These are phyloP conservation scores for Hymenoscyphus albidus DNA, from an alignment of 2,329 filamentous ascomycete species.

Conservation along the genomic window DNA sequence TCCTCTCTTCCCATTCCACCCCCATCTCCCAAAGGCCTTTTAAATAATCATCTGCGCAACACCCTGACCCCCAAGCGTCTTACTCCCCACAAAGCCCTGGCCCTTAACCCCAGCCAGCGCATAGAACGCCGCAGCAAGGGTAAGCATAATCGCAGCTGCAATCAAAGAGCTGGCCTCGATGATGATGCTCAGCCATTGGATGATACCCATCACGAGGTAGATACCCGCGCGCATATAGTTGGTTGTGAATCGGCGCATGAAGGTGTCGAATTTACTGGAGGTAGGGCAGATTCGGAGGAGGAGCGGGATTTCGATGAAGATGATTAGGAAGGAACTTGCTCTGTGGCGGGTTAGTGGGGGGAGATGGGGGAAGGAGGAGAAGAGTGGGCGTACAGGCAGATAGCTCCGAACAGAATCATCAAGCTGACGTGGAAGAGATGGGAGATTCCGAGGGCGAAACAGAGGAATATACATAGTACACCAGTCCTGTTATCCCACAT, in stretches of 20 bases:
- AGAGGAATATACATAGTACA: slow-evolving; percentile 67
- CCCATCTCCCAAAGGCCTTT: neutral
- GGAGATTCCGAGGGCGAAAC: slow-evolving; percentile 65
- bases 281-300: slow-evolving; percentile 97
- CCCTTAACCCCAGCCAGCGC: slow-evolving; percentile 73
- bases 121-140: slow-evolving; percentile 78
- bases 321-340: slow-evolving; percentile 65
- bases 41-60: slow-evolving; percentile 98
- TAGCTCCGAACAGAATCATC: slow-evolving; percentile 42
- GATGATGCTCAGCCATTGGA: slow-evolving; percentile 82
- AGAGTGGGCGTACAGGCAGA: slow-evolving; percentile 48
- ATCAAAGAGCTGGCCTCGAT: slow-evolving; percentile 67
- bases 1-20: neutral
- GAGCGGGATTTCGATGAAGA: slow-evolving; percentile 88
- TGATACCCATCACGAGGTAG: slow-evolving; percentile 73
- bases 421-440: slow-evolving; percentile 58
- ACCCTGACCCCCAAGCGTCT: slow-evolving; percentile 89
- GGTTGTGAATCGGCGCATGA: slow-evolving; percentile 88
- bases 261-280: slow-evolving; percentile 78
- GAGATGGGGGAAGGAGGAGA: neutral
- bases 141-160: slow-evolving; percentile 77
- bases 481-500: slow-evolving; percentile 52
- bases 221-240: slow-evolving; percentile 95
- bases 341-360: slow-evolving; percentile 41
- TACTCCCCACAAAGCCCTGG: slow-evolving; percentile 85